These are phyloP conservation scores for Neospermospora avenae DNA, from an alignment of 2,329 filamentous ascomycete species.

Conservation along the genomic window DNA sequence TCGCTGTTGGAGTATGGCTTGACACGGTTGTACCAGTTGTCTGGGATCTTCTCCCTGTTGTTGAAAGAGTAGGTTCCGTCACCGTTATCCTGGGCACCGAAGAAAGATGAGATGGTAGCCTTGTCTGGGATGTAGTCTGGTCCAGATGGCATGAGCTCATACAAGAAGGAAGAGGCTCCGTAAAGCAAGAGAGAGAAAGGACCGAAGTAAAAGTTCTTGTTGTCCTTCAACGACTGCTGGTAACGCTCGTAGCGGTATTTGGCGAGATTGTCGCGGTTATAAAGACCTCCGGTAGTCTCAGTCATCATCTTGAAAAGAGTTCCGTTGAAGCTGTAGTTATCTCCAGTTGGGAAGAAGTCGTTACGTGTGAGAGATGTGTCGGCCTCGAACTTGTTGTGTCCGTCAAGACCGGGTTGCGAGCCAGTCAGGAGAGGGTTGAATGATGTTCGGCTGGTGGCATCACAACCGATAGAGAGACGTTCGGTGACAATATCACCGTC, in stretches of 20 bases:
- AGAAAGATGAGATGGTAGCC: constrained; percentile 32
- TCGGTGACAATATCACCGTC: constrained; percentile 28
- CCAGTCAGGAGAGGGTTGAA: constrained; percentile 18
- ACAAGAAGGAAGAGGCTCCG: constrained; percentile 27
- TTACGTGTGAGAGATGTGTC: constrained; percentile 27
- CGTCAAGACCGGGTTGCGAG: constrained; percentile 24
- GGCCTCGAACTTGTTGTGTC: constrained; percentile 28
- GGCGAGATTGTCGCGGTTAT: constrained; percentile 31
- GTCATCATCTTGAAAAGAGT: constrained; percentile 35
- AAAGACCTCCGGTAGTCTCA: constrained; percentile 34
- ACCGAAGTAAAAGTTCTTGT: constrained; percentile 29
- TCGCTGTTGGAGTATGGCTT: constrained; percentile 35
- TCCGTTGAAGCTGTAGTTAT: constrained; percentile 29
- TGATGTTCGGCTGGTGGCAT: constrained; percentile 34
- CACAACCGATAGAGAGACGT: constrained; percentile 28
- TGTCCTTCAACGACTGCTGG: constrained; percentile 26
- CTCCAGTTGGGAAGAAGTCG: constrained; percentile 28
- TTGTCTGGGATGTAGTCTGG: constrained; percentile 29
- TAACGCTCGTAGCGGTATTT: constrained; percentile 35
- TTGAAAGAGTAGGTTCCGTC: constrained; percentile 39
- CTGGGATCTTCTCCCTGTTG: constrained; percentile 32
- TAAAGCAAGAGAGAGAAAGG: constrained; percentile 28
- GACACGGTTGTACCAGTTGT: constrained; percentile 25
- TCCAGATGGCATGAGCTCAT: constrained; percentile 27
- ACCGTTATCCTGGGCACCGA: constrained; percentile 39